Base-by-base conservation (phyloP, 306 rosid genomes). In the Cercis canadensis region DNA sequence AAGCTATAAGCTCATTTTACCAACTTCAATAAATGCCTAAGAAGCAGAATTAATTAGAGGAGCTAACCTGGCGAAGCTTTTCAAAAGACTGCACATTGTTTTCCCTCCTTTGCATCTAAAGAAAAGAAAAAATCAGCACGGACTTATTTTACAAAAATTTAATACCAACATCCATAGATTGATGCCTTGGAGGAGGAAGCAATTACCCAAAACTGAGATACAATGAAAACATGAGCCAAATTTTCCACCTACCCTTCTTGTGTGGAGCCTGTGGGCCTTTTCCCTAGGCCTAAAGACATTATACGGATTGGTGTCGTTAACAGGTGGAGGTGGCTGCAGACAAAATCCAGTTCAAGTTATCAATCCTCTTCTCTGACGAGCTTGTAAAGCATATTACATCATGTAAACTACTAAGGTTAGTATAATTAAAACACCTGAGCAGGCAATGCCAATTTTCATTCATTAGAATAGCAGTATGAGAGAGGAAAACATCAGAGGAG, bases 211-310 rank as follows among this genome's bases (percentile, higher is more conserved):
- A 68, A 76, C 56, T 61, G 60, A 57, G 66, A 73, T 51, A 79
- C 57, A 72, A 62, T 46, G 52, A 60, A 69, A 65, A 77, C 47
- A 60, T 53, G 69, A 67, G 57, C 62, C 41, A 73, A 57, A 31
- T 65, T 72, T 78, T 67, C 61, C 65, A 73, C 87, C 40, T 74
- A 90, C 98, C 91, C 99, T 87, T 86, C 99, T 89, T 46, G 99
- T 89, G 81, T 94, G 97, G 71, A 94, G 96, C 80, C 96, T 91
- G 83, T 94, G 99, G 66, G 96, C 84, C 85, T 94, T 94, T 82
- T 94, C 99, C 85, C 99, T 91, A 11, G 99, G 99, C 76, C 99
- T 88, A 75, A 94, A 94, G 73, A 94, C 99, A 84, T 94, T 94
- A 76, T 94, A 94, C 2, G 99, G 99, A 70, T 94, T 94, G 79